Evolutionary conservation across 192 early-diverging fungal species (phyloP).

Genomic region (Kappamyces sp.): DNA sequence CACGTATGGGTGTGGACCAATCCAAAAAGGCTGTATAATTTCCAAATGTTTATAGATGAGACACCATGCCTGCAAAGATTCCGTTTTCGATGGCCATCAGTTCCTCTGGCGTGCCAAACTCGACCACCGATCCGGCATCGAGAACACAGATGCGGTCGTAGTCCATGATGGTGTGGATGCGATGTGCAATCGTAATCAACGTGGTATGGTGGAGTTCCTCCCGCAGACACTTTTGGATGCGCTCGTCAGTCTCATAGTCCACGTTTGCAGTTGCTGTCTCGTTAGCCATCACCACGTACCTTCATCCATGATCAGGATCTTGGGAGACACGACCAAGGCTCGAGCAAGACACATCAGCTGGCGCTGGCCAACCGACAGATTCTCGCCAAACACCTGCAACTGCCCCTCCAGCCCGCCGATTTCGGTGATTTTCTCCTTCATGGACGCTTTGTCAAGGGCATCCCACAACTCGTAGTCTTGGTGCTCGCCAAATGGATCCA

Average conservation of each 20-base stretch:
- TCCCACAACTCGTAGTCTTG: conserved; percentile 64
- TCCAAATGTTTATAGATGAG: no score
- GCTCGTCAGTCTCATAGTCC: conserved; percentile 72
- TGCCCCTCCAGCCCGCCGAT: conserved; percentile 57
- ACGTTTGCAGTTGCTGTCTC: conserved; percentile 36
- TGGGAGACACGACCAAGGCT: conserved; percentile 45
- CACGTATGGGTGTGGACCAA: no score
- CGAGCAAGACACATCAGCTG: conserved; percentile 53
- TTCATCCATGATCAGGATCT: conserved; percentile 48
- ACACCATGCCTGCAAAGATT: no score
- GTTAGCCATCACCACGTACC: not conserved
- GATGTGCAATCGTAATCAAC: conserved; percentile 65
- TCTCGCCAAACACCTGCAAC: conserved; percentile 75
- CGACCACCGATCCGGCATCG: conserved; percentile 9
- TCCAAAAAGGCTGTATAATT: no score
- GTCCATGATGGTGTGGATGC: conserved; percentile 17
- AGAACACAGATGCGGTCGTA: conserved; percentile 17
- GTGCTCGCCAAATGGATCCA: conserved; percentile 58
- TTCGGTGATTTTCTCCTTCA: conserved; percentile 54
- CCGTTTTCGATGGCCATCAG: not conserved
- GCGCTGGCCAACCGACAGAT: conserved; percentile 73
- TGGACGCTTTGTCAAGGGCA: conserved; percentile 54
- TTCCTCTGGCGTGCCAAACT: conserved; percentile 12
- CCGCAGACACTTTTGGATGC: conserved; percentile 66
- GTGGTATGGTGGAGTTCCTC: conserved; percentile 53